Base-by-base conservation (phyloP, 228 moss, liverwort and hornwort genomes). In the Sphagnum magellanicum region DNA sequence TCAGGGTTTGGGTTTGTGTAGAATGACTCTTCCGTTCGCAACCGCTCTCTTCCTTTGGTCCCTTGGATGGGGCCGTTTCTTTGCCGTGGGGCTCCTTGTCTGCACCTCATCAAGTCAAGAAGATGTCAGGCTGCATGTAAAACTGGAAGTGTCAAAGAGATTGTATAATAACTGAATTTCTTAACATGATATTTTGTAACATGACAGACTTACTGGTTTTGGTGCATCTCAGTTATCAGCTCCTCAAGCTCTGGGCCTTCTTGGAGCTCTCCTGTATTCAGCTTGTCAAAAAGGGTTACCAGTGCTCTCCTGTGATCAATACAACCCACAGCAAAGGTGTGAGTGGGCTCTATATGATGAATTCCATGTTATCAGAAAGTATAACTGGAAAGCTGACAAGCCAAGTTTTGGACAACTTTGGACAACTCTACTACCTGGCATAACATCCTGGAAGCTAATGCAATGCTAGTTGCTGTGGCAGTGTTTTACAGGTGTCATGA, bases 1-100 rank as follows among this genome's bases (percentile, higher is more conserved):
- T 93, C 97, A 0, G 93, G 97, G 66, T 84, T 88, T 9, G 97
- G 93, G 13, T 97, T 97, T 16, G 93, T 93, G 9, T 93, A 97
- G 64, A 97, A 97, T 16, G 89, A 87, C 69, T 97, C 97, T 72
- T 97, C 97, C 0, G 88, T 90, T 63, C 88, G 83, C 59, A 93
- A 93, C 6, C 87, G 81, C 8, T 97, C 91, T 53, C 88, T 72
- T 32, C 97, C 97, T 83, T 59, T 88, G 0, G 85, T 90, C 50
- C 97, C 93, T 80, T 79, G 85, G 7, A 90, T 5, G 7, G 97
- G 91, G 17, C 97, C 97, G 81, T 87, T 91, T 77, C 93, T 81
- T 73, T 90, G 88, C 48, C 91, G 86, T 16, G 93, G 92, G 32
- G 89, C 93, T 62, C 97, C 97, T 88, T 91, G 93, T 76, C 93